Evolutionary conservation across 805 yeast species (phyloP), one percentile per base, ranked within the genome.

Genomic region (Yamadazyma sp.): DNA sequence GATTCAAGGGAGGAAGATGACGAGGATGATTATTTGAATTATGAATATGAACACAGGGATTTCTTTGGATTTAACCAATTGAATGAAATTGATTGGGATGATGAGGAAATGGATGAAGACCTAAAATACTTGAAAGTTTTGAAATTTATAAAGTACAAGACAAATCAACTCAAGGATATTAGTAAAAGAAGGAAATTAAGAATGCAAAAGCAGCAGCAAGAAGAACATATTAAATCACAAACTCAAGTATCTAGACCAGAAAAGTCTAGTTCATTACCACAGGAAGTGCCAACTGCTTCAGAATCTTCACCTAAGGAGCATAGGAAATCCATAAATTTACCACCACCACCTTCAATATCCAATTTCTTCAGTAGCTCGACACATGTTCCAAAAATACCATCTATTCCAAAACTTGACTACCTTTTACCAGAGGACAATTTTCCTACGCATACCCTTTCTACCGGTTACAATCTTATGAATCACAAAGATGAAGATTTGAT

Each of bases 31-130:
- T 53, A 50, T 7, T 25, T 28, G 37, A 34, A 7, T 25, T 45
- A 50, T n/a, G 23, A 28, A 11, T 31, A 40, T 12, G 37, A 35
- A 20, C 38, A 40, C 14, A 28, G 36, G 22, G 44, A 43, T 13
- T 44, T 44, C 38, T n/a, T n/a, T n/a, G n/a, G n/a, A n/a, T n/a
- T n/a, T n/a, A 30, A 33, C 20, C 37, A 30, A 23, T 14, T 39
- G 2, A 7, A 35, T 12, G 62, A 52, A n/a, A 65, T 66, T 5
- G 73, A 67, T 45, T 67, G 73, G 73, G 73, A 68, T 39, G 72
- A 68, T 38, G 73, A 67, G 42, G 65, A 64, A 15, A 56, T 67
- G 70, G 71, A 66, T 42, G 73, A 68, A 44, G 73, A 67, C 43
- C 58, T 66, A 50, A 68, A 68, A 40, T 67, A 62, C 37, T 50